Conservation (phyloP, 805 yeast species). For the Suhomyces xylopsoci region DNA sequence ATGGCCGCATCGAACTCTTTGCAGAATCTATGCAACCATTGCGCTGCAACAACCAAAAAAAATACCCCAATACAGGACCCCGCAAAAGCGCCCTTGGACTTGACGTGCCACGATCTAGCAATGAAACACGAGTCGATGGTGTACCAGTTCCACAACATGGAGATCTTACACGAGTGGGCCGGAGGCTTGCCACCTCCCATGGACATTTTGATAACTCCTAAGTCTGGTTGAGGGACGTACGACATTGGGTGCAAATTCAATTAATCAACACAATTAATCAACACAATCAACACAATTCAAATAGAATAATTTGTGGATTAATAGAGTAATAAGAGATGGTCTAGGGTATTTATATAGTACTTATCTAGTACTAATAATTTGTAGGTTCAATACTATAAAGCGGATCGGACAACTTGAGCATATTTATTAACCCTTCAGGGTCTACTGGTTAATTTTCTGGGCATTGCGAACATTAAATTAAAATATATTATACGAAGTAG, state of each 20-base stretch:
- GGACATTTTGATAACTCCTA: constrained; percentile 2
- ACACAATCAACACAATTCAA: no score
- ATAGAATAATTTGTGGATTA: no score
- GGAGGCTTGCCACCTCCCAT: constrained; percentile 8
- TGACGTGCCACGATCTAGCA: constrained; percentile 61
- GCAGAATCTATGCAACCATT: constrained; percentile 53
- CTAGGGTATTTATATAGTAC: background rate
- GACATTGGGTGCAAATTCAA: constrained; percentile 1
- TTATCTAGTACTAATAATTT: no score
- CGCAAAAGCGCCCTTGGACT: constrained; percentile 58
- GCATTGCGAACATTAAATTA: background rate
- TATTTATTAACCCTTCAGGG: background rate
- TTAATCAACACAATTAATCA: no score
- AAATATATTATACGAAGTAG: background rate
- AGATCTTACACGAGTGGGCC: constrained; percentile 27
- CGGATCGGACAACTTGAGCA: background rate
- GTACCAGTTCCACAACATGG: constrained; percentile 75
- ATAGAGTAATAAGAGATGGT: no score
- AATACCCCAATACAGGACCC: constrained; percentile 75
- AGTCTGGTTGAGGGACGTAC: background rate
- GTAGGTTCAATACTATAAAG: no score
- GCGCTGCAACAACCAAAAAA: constrained; percentile 53
- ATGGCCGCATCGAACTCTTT: constrained; percentile 50
- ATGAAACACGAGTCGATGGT: constrained; percentile 65
- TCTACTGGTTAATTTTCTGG: background rate